Conservation (phyloP, 192 early-diverging fungal species). For the Helicostylum pulchrum region DNA sequence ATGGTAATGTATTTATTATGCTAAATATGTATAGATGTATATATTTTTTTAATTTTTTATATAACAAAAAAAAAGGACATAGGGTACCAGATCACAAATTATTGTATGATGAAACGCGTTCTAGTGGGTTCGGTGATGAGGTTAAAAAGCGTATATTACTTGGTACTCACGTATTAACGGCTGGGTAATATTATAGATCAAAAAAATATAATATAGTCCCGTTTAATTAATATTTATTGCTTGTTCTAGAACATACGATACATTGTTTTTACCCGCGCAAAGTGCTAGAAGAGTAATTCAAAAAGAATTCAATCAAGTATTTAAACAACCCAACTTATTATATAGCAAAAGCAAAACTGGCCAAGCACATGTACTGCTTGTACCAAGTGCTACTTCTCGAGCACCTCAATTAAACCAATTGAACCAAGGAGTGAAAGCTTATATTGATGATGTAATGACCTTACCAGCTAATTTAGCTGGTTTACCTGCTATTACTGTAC, state of each 20-base stretch:
- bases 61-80: conserved; percentile 40
- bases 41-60: background rate
- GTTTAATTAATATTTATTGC: conserved; percentile 15
- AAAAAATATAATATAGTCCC: background rate
- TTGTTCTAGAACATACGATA: conserved; percentile 55
- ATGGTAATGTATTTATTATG: conserved; percentile 48
- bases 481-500: conserved; percentile 68
- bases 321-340: conserved; percentile 61
- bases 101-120: conserved; percentile 62
- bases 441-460: conserved; percentile 87
- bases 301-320: conserved; percentile 73
- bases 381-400: conserved; percentile 69
- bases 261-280: conserved; percentile 80
- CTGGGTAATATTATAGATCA: conserved; percentile 48
- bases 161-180: conserved; percentile 82
- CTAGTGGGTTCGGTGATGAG: conserved; percentile 73
- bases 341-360: conserved; percentile 6
- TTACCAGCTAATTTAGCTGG: conserved; percentile 87
- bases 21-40: background rate
- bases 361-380: conserved; percentile 64
- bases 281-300: conserved; percentile 76
- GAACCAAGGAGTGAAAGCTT: conserved; percentile 50
- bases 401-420: conserved; percentile 52
- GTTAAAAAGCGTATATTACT: conserved; percentile 82
- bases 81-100: conserved; percentile 24